These are phyloP conservation scores for Isatis tinctoria DNA, from an alignment of 345 rosid genomes.

Conservation along the genomic window DNA sequence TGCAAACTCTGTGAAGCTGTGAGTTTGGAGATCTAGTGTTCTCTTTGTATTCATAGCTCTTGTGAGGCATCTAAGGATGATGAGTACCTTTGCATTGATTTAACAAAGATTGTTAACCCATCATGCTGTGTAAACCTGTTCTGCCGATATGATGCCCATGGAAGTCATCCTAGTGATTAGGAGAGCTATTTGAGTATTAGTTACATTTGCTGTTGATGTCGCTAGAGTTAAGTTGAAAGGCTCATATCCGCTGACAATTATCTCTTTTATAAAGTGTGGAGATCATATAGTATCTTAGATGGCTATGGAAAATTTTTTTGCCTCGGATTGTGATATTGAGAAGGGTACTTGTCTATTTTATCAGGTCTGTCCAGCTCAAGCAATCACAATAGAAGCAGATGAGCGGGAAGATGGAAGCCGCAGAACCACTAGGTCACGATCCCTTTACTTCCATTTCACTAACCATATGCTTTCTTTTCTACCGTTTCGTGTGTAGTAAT, in stretches of 20 bases:
- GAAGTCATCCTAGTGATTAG: neutral
- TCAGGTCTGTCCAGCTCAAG: conserved; percentile 96
- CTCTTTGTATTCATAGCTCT: neutral
- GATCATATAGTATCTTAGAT: neutral
- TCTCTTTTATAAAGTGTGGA: neutral
- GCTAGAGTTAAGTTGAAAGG: neutral
- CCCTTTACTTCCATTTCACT: neutral
- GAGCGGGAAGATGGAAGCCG: conserved; percentile 99
- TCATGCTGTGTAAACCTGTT: neutral
- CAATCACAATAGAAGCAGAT: conserved; percentile 97
- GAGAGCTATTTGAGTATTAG: neutral
- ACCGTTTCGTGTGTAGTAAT: neutral
- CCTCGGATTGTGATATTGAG: neutral
- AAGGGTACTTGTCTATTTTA: conserved; percentile 10
- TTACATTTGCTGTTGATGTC: neutral
- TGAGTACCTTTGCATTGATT: neutral
- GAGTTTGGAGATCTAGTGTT: conserved; percentile 28
- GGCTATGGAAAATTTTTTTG: neutral
- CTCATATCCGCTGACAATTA: neutral
- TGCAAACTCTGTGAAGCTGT: conserved; percentile 99
- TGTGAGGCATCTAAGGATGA: neutral
- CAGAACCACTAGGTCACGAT: conserved; percentile 82
- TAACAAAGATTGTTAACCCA: neutral
- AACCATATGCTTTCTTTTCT: neutral
- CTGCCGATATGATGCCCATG: neutral